Base-by-base conservation (phyloP, 495 filamentous ascomycete genomes). In the Aspergillus bertholletiae region DNA sequence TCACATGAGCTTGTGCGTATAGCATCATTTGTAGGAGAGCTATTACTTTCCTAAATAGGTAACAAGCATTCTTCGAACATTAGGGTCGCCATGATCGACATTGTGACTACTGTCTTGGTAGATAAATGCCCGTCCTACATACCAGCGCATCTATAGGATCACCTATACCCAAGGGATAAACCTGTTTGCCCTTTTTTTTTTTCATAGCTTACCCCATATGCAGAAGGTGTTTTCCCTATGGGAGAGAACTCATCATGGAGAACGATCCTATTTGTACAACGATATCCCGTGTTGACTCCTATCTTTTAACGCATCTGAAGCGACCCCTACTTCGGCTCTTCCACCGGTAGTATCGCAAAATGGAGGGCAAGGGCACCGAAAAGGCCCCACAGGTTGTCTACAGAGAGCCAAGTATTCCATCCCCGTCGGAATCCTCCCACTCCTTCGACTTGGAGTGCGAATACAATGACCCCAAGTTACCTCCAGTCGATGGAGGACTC, bases 401-500 rank as follows among this genome's bases (percentile, higher is more conserved):
- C 34, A 37, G 17, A 37, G 34, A 37, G 17, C 34, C 34, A 15
- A n/a, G 13, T 15, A 15, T 37, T 5, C 12, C 34, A 1, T 37
- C 34, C 5, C 34, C 34, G 2, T n/a, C 34, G 8, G 34, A n/a
- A 15, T 37, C 34, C 12, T 37, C 34, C 12, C 34, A 37, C 2
- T n/a, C 34, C 34, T 37, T 37, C 13, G 34, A 37, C 13, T 15
- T 37, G 2, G 34, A 37, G 2, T 15, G 11, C 9, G 34, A 37
- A n/a, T 37, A 43, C 39, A 43, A 51, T 7, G 35, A 51, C 15
- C 21, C 17, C 7, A 51, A 24, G 9, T 7, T 28, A 9, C 84
- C 84, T 7, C 77, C 74, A 4, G 77, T 66, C 4, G 87, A 89
- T 64, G 65, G 77, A 21, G 87, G 85, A 9, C 80, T 74, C 46